A percentile compares a stretch with the other conserved stretches of the same genome.
These are phyloP conservation scores for Mortierella sp. DNA, from an alignment of 371 early-diverging fungal genomes.

Conservation along the genomic window DNA sequence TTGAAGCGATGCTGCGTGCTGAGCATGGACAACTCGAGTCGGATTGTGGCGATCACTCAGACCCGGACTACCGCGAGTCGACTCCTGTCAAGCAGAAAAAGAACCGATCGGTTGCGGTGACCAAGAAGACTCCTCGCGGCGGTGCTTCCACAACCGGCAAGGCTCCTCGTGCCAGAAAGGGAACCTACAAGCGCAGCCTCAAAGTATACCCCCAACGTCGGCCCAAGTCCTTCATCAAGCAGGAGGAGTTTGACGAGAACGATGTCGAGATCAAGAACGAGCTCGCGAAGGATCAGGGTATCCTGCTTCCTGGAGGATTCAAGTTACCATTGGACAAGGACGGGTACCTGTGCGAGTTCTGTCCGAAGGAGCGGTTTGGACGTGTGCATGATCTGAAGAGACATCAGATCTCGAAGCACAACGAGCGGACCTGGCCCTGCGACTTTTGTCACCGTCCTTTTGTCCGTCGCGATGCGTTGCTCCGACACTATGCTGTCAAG, in stretches of 20 bases:
- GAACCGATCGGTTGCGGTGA: not conserved
- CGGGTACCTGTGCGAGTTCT: conserved; percentile 26
- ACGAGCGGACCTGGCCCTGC: conserved; percentile 50
- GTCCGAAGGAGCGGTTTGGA: conserved; percentile 44
- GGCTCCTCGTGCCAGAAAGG: conserved; percentile 21
- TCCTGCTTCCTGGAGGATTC: not conserved
- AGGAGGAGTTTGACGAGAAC: conserved; percentile 1
- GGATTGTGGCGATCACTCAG: not conserved
- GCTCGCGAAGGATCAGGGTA: not conserved
- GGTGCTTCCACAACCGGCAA: conserved; percentile 12
- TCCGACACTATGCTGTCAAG: conserved; percentile 50
- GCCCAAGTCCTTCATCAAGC: conserved; percentile 1
- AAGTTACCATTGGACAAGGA: conserved; percentile 15
- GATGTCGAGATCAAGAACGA: not conserved
- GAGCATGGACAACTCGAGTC: not conserved
- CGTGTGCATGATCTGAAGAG: conserved; percentile 48
- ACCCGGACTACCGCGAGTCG: conserved; percentile 18
- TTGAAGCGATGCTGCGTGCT: not conserved
- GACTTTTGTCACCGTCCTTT: conserved; percentile 51
- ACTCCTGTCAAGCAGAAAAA: conserved; percentile 4
- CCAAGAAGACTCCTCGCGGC: not conserved
- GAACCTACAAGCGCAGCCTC: conserved; percentile 17
- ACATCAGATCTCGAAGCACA: conserved; percentile 48
- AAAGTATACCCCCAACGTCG: conserved; percentile 44
- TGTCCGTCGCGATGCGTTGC: conserved; percentile 46